Conservation (phyloP, 768 basidiomycete species). For the Naganishia antarctica region DNA sequence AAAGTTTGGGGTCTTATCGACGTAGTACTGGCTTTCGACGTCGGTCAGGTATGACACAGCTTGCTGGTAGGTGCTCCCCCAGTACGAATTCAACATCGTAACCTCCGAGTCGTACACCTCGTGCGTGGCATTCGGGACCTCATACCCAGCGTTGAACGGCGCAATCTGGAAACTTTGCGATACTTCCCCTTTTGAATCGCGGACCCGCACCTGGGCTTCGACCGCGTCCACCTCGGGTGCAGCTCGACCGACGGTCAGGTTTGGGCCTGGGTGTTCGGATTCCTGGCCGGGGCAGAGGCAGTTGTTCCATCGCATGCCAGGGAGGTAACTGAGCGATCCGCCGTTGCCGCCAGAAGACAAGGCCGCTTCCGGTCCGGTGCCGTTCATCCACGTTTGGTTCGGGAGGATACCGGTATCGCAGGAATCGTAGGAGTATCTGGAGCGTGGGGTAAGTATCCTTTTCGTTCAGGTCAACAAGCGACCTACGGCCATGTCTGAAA, state of each 20-base stretch:
- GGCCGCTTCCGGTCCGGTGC: constrained; percentile 38
- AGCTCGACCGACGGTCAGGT: constrained; percentile 60
- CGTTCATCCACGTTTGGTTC: constrained; percentile 43
- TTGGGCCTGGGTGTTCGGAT: constrained; percentile 80
- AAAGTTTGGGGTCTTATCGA: constrained; percentile 33
- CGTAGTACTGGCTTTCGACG: constrained; percentile 37
- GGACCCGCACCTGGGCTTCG: constrained; percentile 73
- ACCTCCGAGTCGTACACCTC: constrained; percentile 53
- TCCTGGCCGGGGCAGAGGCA: constrained; percentile 82
- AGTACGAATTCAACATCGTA: constrained; percentile 49
- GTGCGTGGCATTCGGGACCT: constrained; percentile 48
- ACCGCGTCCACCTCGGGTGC: constrained; percentile 91
- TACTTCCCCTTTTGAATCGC: constrained; percentile 53
- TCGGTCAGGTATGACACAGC: constrained; percentile 55
- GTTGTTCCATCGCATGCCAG: constrained; percentile 54
- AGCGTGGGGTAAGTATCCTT: neutral
- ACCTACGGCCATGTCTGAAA: constrained; percentile 24
- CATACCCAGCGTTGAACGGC: constrained; percentile 60
- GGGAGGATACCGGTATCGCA: constrained; percentile 45
- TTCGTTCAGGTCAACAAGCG: neutral
- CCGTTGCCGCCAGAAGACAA: constrained; percentile 39
- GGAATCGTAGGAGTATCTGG: constrained; percentile 42
- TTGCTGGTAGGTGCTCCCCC: constrained; percentile 55
- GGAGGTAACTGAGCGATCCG: constrained; percentile 48
- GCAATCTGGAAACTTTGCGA: constrained; percentile 76